Base-by-base conservation (phyloP, 2,329 filamentous ascomycete genomes). In the Pezicula rhizophila region DNA sequence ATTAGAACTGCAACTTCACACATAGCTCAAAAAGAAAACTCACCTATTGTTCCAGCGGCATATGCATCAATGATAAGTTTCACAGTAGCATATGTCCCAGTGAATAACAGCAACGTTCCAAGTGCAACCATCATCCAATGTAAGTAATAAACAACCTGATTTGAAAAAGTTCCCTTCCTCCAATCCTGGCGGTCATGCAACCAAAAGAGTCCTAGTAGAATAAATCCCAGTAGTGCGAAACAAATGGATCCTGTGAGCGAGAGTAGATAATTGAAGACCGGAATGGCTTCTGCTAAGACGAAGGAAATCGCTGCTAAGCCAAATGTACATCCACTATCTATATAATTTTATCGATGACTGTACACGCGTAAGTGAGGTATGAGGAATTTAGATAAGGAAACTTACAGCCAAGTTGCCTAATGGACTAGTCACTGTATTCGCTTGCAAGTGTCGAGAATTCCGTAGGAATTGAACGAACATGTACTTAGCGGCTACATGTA, bases 401-500 rank as follows among this genome's bases (percentile, higher is more conserved):
- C 38, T 40, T 40, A 40, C 0, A 78, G 55, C 76, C 76, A 79
- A 0, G 70, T 73, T 0, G 55, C 60, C 74, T 74, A 77, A 53
- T 78, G 75, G 0, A 72, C 56, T 14, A n/a, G n/a, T n/a, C n/a
- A 68, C 4, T 0, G 70, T 72, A 60, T 77, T 76, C 15, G 65
- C 61, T 55, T 76, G 73, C 12, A 79, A 63, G 55, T 78, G 76
- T 3, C 50, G 57, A 2, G 73, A 72, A 49, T 73, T 66, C 11
- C 75, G 68, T 15, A 79, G 62, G 17, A 77, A 67, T 3, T 75
- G 70, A n/a, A 79, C 75, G 54, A 78, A 79, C 41, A 77, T 58
- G 55, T 77, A 77, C 54, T 78, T 79, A 1, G 74, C 69, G 1
- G 70, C 70, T 12, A 76, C 64, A 57, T 77, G 74, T n/a, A 72